phyloP scores from a whole-genome alignment of 2,329 filamentous ascomycete species.

The Aspergillus jensenii region DNA sequence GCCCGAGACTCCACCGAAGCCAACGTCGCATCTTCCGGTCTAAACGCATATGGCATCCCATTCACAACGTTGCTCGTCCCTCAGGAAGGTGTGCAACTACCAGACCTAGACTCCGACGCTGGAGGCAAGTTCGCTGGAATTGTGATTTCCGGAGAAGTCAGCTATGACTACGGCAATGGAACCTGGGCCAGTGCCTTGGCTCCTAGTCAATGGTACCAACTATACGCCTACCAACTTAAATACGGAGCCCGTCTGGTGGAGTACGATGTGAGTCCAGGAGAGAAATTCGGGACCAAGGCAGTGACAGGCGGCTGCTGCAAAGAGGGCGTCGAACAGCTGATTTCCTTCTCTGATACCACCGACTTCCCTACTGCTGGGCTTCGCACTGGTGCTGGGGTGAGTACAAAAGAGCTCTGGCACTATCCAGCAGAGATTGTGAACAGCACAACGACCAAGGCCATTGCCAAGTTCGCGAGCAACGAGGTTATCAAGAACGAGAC shows the following conservation, averaged over 20 bases:
- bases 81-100: slow-evolving; percentile 51
- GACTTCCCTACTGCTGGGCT: slow-evolving; percentile 57
- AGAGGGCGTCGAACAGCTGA: slow-evolving; percentile 49
- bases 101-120: slow-evolving; percentile 50
- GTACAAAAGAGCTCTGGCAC: slow-evolving; percentile 56
- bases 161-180: slow-evolving; percentile 51
- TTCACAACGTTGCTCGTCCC: slow-evolving; percentile 58
- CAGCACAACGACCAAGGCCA: slow-evolving; percentile 51
- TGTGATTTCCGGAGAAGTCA: slow-evolving; percentile 54
- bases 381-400: slow-evolving; percentile 50
- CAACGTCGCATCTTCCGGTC: slow-evolving; percentile 52
- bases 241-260: slow-evolving; percentile 63
- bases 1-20: slow-evolving; percentile 53
- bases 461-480: slow-evolving; percentile 54
- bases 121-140: slow-evolving; percentile 62
- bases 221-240: slow-evolving; percentile 58
- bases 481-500: slow-evolving; percentile 39
- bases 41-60: slow-evolving; percentile 62
- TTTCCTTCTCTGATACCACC: slow-evolving; percentile 54
- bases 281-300: slow-evolving; percentile 49
- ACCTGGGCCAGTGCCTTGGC: slow-evolving; percentile 56
- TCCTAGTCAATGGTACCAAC: slow-evolving; percentile 53
- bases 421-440: slow-evolving; percentile 59
- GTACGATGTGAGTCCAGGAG: slow-evolving; percentile 56
- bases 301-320: slow-evolving; percentile 47